Base-by-base conservation (phyloP, 179 eudicot species). In the Beta macrorhiza region DNA sequence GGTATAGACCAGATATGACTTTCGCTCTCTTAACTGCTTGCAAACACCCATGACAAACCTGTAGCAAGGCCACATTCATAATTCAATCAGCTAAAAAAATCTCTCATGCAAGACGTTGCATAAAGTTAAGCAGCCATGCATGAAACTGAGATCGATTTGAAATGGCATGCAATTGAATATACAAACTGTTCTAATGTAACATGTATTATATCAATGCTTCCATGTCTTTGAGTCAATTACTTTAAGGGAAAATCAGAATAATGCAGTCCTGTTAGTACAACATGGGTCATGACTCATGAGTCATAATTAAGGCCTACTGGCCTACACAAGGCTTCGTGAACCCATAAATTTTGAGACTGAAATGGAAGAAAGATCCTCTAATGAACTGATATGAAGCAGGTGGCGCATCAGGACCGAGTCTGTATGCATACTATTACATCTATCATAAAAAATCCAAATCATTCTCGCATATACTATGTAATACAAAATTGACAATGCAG, bases 1-100 rank as follows among this genome's bases (percentile, higher is more conserved):
- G 82, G 90, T 86, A 77, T 91, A 95, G 67, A 95, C 85, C 84
- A 95, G 87, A 82, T 93, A 94, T 22, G 93, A 83, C 67, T 95
- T 95, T 74, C 69, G 87, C 85, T 95, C 99, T 79, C 82, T 86
- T 89, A 95, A 84, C 61, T 90, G 91, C 81, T 79, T 95, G 84
- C 99, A 91, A 22, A 87, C 89, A 86, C 87, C 91, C 69, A 86
- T 37, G 83, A 95, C 99, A 89, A 92, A 91, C 86, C 99, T 95
- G 90, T 78, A 82, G 32, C 7, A 7, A 49, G 53, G 53, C 53
- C 7, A 49, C 14, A 72, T 63, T 83, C 76, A 59, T 69, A 29
- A 68, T 49, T 68, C 52, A 25, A 75, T 25, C 45, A 25, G 47
- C 45, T 14, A 77, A 37, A 57, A 52, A 73, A 32, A 80, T 71